phyloP scores from a whole-genome alignment of 306 rosid species.

The Rubus parviflorus region DNA sequence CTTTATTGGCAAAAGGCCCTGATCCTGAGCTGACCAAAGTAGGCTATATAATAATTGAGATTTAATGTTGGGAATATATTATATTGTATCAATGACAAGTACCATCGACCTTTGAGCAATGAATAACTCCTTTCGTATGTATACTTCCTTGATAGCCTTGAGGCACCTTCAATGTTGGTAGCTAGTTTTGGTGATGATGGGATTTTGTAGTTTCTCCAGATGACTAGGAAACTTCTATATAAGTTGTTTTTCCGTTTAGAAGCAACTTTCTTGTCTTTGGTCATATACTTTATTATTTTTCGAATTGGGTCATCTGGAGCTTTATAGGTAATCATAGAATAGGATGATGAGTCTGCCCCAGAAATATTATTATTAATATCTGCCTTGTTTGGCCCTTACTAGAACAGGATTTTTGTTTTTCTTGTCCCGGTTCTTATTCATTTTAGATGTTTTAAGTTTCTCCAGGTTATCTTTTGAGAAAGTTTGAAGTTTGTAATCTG shows the following conservation, averaged over 20 bases:
- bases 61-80: slow-evolving; percentile 6
- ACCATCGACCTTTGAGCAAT: background rate
- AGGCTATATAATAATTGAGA: slow-evolving; percentile 30
- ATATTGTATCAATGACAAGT: background rate
- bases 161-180: too few relatives aligned
- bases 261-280: background rate
- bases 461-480: slow-evolving; percentile 15
- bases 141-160: background rate
- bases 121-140: background rate
- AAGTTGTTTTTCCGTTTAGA: background rate
- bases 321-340: background rate
- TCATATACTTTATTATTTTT: background rate
- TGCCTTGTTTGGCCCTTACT: background rate
- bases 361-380: background rate
- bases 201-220: background rate
- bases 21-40: slow-evolving; percentile 86
- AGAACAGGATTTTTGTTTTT: background rate
- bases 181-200: background rate
- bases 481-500: slow-evolving; percentile 19
- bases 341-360: background rate
- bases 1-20: slow-evolving; percentile 67
- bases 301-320: background rate
- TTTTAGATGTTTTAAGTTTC: background rate
- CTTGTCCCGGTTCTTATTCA: slow-evolving; percentile 8
- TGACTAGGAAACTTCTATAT: background rate